phyloP scores from a whole-genome alignment of 768 basidiomycete species.

The Gyrodon lividus region DNA sequence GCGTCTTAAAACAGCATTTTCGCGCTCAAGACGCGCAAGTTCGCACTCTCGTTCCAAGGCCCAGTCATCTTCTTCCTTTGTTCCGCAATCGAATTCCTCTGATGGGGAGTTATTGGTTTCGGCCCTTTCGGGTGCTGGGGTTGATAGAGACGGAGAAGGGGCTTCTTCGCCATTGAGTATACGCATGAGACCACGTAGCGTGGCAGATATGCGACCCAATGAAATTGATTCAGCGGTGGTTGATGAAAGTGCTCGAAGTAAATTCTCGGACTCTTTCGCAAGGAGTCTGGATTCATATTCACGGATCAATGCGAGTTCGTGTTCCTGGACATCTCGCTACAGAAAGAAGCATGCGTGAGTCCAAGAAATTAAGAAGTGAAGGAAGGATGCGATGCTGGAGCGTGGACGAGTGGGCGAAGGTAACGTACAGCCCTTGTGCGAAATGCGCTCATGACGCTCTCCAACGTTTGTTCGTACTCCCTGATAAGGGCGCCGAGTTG shows the following conservation, averaged over 20 bases:
- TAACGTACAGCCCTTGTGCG: slow-evolving; percentile 82
- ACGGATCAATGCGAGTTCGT: slow-evolving; percentile 83
- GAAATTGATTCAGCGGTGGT: slow-evolving; percentile 67
- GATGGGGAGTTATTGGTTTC: background rate
- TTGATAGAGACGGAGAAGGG: slow-evolving; percentile 4
- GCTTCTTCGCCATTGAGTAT: slow-evolving; percentile 65
- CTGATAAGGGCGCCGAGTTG: slow-evolving; percentile 88
- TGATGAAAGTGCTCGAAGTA: slow-evolving; percentile 54
- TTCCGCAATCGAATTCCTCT: slow-evolving; percentile 23
- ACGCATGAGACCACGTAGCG: slow-evolving; percentile 70
- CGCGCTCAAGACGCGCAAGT: slow-evolving; percentile 79
- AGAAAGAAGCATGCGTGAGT: background rate
- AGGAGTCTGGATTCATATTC: slow-evolving; percentile 90
- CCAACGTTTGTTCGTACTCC: slow-evolving; percentile 95
- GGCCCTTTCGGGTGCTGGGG: background rate
- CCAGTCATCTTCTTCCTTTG: slow-evolving; percentile 60
- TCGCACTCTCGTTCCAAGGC: slow-evolving; percentile 90
- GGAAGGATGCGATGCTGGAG: background rate
- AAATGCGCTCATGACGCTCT: slow-evolving; percentile 91
- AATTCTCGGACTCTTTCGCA: slow-evolving; percentile 66
- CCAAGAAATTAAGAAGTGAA: background rate
- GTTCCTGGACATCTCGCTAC: slow-evolving; percentile 90
- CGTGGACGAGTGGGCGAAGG: background rate
- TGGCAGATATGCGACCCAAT: slow-evolving; percentile 65
- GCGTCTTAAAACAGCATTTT: slow-evolving; percentile 79